These are phyloP conservation scores for Trametes elegans DNA, from an alignment of 768 basidiomycete genomes.

Conservation along the genomic window DNA sequence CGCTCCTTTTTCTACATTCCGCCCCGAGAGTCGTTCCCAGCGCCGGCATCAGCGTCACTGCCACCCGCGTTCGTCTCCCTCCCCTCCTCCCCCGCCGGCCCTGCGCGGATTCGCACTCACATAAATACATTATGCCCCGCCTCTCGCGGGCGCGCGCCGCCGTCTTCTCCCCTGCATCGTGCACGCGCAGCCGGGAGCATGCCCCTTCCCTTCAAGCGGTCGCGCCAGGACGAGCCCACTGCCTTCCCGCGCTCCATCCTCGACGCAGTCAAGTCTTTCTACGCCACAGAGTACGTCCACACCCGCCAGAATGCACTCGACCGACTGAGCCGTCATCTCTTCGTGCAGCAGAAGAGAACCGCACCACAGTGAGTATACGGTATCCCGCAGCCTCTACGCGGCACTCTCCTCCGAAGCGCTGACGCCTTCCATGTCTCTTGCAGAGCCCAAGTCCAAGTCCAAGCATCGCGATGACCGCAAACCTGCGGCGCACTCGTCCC, in stretches of 20 bases:
- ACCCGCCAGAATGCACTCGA: constrained; percentile 2
- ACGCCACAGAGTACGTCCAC: constrained; percentile 20
- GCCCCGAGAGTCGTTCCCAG: constrained; percentile 12
- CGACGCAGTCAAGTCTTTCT: constrained; percentile 30
- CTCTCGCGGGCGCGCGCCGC: constrained; percentile 16
- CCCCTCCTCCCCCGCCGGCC: constrained; percentile 14
- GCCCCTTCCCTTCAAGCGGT: constrained; percentile 42
- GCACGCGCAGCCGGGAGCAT: constrained; percentile 30
- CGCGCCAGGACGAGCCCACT: constrained; percentile 46
- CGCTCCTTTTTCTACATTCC: constrained; percentile 20
- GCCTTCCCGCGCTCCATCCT: constrained; percentile 49
- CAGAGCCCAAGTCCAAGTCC: constrained; percentile 19
- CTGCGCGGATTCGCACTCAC: constrained; percentile 6
- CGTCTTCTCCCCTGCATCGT: constrained; percentile 10
- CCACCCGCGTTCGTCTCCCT: constrained; percentile 18
- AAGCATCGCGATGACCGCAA: constrained; percentile 14
- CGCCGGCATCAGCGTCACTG: constrained; percentile 13
- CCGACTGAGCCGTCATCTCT: constrained; percentile 2
- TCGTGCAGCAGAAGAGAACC: constrained; percentile 20
- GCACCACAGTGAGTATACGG: constrained; percentile 12
- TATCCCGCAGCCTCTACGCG: background rate
- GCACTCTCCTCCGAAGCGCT: background rate
- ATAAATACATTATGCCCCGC: constrained; percentile 21
- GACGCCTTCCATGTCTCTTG: constrained; percentile 5
- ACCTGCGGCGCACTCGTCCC: constrained; percentile 7